Base-by-base conservation (phyloP, 192 early-diverging fungal species). In the Backusella australiensis region DNA sequence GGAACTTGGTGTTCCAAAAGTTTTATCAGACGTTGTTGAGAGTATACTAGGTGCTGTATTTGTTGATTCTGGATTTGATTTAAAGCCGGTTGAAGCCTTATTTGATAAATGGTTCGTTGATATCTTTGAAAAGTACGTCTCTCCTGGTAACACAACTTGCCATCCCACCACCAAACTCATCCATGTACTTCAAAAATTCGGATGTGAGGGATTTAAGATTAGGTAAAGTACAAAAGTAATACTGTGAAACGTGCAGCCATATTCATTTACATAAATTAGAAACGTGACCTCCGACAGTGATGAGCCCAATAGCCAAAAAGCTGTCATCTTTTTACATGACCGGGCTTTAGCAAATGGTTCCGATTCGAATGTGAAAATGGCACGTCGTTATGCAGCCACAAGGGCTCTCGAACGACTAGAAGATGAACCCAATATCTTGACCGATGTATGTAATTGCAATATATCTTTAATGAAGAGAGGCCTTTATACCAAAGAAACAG, bases 31-130 rank as follows among this genome's bases (percentile, higher is more conserved):
- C 83, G 77, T 96, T 0, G 86, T 96, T 21, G 97, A 98, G 82
- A 92, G 93, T 38, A 85, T 96, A 32, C 46, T 96, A 5, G 97
- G 97, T 6, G 96, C 97, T 3, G 83, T 97, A 5, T 94, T 92
- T 74, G 87, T 97, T 14, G 97, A 98, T 79, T 88, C 89, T 38
- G 87, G 86, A 2, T 95, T 94, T 82, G 81, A 92, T 73, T 72
- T 88, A 67, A 82, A 86, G 0, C 83, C 85, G 2, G 87, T 85
- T 4, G 66, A 82, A 9, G 67, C 75, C 7, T 52, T 88, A 6
- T 93, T 86, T 29, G 32, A 52, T 6, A 56, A 49, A 6, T 82
- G 78, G 69, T 77, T 87, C 4, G 29, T 68, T 41, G 83, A 82
- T 1, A 63, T 83, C 7, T 63, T 87, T 17, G 79, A 81, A 14